Conservation (phyloP, 2,329 filamentous ascomycete genomes). For the Blumeria hordei region DNA sequence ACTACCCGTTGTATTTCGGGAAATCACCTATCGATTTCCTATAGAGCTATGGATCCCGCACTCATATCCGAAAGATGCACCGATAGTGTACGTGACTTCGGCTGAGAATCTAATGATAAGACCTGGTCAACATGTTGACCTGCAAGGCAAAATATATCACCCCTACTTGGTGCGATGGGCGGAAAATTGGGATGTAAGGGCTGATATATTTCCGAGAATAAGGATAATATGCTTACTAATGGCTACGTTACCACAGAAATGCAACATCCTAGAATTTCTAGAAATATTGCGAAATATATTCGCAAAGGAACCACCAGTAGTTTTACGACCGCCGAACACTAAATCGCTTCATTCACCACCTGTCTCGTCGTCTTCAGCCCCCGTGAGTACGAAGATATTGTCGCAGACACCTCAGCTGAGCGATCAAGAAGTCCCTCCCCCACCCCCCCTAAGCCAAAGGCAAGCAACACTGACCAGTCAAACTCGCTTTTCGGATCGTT, state of each 20-base stretch:
- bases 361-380: slow-evolving; percentile 47
- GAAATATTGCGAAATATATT: slow-evolving; percentile 68
- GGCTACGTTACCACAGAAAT: slow-evolving; percentile 31
- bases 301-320: slow-evolving; percentile 79
- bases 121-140: slow-evolving; percentile 83
- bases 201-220: background rate
- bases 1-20: slow-evolving; percentile 74
- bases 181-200: slow-evolving; percentile 69
- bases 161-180: slow-evolving; percentile 82
- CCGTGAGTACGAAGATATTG: slow-evolving; percentile 29
- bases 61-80: slow-evolving; percentile 64
- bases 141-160: slow-evolving; percentile 83
- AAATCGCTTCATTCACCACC: slow-evolving; percentile 27
- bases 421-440: slow-evolving; percentile 12
- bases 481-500: slow-evolving; percentile 5
- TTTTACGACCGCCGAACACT: slow-evolving; percentile 39
- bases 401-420: slow-evolving; percentile 15
- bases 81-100: slow-evolving; percentile 71
- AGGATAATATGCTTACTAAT: slow-evolving; percentile 1
- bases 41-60: slow-evolving; percentile 85
- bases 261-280: slow-evolving; percentile 60
- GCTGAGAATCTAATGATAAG: slow-evolving; percentile 72
- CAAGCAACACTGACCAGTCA: slow-evolving; percentile 5
- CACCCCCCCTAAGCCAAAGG: slow-evolving; percentile 13
- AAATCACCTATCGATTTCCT: slow-evolving; percentile 73